phyloP scores from a whole-genome alignment of 2,329 filamentous ascomycete genomes.

The Curvularia verruculosa region DNA sequence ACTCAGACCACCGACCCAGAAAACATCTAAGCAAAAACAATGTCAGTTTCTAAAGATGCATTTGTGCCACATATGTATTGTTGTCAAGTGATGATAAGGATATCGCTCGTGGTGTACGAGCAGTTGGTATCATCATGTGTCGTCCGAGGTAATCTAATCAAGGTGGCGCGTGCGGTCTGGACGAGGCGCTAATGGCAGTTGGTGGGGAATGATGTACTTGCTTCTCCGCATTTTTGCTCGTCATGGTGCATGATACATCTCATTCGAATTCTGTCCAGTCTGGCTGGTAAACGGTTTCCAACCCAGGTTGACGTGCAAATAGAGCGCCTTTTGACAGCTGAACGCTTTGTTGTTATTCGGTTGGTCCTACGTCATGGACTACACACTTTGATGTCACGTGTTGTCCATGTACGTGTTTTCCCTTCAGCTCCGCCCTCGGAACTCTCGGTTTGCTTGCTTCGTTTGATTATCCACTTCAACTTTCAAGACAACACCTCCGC shows the following conservation, averaged over 20 bases:
- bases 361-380: not conserved
- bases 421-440: not conserved
- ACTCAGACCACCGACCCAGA: not conserved
- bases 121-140: not conserved
- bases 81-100: not conserved
- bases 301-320: not conserved
- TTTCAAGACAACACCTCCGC: not conserved
- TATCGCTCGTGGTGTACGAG: not conserved
- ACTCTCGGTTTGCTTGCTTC: slow-evolving; percentile 1
- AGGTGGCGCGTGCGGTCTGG: slow-evolving; percentile 5
- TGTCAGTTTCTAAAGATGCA: not conserved
- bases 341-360: not conserved
- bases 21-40: not conserved
- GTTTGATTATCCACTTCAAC: not conserved
- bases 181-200: not conserved
- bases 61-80: not conserved
- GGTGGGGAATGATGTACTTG: not conserved
- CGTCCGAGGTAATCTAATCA: not conserved
- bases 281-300: not conserved
- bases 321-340: not conserved
- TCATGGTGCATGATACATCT: slow-evolving; percentile 7
- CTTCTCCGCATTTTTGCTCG: slow-evolving; percentile 7
- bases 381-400: not conserved
- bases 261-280: not conserved
- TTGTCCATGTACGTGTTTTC: not conserved